A percentile compares a stretch with the other conserved stretches of the same genome.
Evolutionary conservation across 192 early-diverging fungal genomes (phyloP).

Genomic region (Linnemannia schmuckeri): DNA sequence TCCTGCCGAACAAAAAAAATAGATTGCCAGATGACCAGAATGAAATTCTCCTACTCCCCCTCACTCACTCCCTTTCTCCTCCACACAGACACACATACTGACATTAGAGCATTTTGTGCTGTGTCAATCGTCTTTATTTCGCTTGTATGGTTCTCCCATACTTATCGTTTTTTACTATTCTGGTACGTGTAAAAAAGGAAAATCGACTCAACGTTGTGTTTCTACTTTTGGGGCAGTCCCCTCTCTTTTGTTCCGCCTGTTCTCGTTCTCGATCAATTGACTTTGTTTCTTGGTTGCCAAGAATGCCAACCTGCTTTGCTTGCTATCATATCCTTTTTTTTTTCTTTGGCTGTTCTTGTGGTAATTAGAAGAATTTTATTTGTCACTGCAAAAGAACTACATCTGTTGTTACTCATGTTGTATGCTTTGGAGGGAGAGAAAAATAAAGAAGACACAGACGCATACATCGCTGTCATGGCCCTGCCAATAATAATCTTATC

Average conservation of each 20-base stretch:
- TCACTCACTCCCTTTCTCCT: not conserved
- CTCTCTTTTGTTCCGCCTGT: not conserved
- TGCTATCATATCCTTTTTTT: not conserved
- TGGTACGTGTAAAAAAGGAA: not conserved
- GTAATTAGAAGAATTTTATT: not conserved
- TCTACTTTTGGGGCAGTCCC: constrained; percentile 4
- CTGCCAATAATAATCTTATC: not conserved
- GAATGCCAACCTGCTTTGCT: not conserved
- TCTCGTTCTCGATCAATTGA: not conserved
- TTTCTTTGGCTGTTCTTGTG: not conserved
- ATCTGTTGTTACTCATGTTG: not conserved
- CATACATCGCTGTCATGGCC: constrained; percentile 2
- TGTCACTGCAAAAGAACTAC: not conserved
- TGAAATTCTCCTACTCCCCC: not conserved
- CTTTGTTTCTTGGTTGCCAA: constrained; percentile 1
- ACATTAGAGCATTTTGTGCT: not conserved
- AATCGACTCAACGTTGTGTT: not conserved
- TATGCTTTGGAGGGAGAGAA: not conserved
- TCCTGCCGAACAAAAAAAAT: not conserved
- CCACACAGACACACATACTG: not conserved
- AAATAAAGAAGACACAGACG: not conserved
- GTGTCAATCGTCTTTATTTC: not conserved
- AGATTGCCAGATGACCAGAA: constrained; percentile 1
- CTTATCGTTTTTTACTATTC: not conserved
- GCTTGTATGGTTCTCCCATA: constrained; percentile 8